Percentiles rank a stretch among this genome's conserved stretches.
These are phyloP conservation scores for Suhomyces sp. DNA, from an alignment of 805 yeast species.

Conservation along the genomic window DNA sequence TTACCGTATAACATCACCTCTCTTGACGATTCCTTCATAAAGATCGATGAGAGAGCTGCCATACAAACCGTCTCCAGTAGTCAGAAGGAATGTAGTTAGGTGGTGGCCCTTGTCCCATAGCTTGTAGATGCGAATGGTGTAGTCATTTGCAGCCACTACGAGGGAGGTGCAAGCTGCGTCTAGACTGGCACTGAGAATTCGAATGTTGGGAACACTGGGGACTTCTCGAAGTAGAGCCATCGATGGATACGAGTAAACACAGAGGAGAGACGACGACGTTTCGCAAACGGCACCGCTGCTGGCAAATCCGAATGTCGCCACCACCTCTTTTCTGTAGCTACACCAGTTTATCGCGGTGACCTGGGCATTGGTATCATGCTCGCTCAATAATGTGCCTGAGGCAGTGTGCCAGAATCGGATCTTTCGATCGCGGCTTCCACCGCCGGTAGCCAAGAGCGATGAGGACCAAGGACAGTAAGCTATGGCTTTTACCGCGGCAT, in stretches of 20 bases:
- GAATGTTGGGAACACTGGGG: conserved; percentile 44
- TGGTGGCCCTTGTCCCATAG: conserved; percentile 51
- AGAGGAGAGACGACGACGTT: conserved; percentile 46
- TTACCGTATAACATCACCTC: conserved; percentile 2
- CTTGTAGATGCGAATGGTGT: conserved; percentile 69
- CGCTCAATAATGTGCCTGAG: conserved; percentile 67
- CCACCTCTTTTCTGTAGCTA: conserved; percentile 54
- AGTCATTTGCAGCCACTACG: conserved; percentile 77
- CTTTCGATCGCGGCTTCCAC: conserved; percentile 79
- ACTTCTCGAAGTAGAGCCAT: conserved; percentile 50
- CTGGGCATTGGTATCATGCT: conserved; percentile 63
- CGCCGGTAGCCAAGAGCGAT: conserved; percentile 82
- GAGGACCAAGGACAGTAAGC: conserved; percentile 91
- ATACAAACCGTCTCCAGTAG: conserved; percentile 1
- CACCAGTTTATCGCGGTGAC: conserved; percentile 83
- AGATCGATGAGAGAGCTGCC: conserved; percentile 11
- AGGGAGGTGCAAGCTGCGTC: conserved; percentile 64
- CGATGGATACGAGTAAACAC: conserved; percentile 66
- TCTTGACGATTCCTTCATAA: conserved; percentile 8
- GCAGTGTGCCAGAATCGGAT: conserved; percentile 84
- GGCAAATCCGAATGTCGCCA: conserved; percentile 82
- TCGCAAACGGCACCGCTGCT: conserved; percentile 27
- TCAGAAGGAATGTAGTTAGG: neutral
- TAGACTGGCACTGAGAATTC: conserved; percentile 63
- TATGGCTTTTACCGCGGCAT: conserved; percentile 87